Evolutionary conservation across 495 filamentous ascomycete genomes (phyloP).

Genomic region (Podospora pseudocomata): DNA sequence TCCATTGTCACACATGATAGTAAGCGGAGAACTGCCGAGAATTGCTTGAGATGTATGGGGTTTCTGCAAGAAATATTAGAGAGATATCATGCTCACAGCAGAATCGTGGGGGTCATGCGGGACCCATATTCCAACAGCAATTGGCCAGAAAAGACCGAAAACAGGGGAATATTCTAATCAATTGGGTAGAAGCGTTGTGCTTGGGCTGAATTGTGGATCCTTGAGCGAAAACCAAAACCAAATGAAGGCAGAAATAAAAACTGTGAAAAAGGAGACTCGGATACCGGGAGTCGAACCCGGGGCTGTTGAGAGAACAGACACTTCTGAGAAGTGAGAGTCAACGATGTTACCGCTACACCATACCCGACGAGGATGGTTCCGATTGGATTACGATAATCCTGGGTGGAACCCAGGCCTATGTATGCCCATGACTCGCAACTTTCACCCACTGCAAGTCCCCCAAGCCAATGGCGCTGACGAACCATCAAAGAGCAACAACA

Average conservation of each 20-base stretch:
- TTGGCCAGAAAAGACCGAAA: background rate
- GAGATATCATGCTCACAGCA: background rate
- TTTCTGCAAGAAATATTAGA: background rate
- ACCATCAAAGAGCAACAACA: too few species aligned
- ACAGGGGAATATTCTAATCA: background rate
- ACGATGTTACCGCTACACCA: conserved; percentile 7
- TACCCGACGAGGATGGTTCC: background rate
- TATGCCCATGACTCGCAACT: background rate
- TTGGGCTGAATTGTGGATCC: too few species aligned
- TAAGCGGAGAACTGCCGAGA: background rate
- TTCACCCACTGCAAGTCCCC: too few species aligned
- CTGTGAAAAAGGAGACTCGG: background rate
- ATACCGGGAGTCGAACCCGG: conserved; percentile 6
- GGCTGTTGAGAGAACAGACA: conserved; percentile 5
- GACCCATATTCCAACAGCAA: background rate
- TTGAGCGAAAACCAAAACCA: too few species aligned
- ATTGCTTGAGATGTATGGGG: background rate
- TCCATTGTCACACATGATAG: background rate
- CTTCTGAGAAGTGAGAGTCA: conserved; percentile 7
- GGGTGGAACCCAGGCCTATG: background rate
- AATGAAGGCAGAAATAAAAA: background rate
- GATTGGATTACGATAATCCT: background rate
- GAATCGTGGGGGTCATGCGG: background rate
- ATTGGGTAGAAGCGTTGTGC: too few species aligned
- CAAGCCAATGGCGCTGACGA: too few species aligned